Evolutionary conservation across 179 eudicot genomes (phyloP).

Genomic region (Actinidia polygama): DNA sequence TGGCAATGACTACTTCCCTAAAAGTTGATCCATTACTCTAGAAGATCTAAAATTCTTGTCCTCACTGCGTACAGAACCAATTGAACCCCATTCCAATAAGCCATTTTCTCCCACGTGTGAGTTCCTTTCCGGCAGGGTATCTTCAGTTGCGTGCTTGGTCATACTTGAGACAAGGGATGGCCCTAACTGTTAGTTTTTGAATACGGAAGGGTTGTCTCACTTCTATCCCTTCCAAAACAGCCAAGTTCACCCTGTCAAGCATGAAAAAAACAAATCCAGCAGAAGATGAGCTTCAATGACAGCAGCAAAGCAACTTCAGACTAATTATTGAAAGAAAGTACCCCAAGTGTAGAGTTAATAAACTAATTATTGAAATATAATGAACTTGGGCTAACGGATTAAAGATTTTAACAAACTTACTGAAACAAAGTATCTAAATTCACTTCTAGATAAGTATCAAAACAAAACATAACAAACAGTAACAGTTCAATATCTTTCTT

Average conservation of each 20-base stretch:
- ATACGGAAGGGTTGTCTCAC: neutral
- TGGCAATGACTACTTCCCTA: conserved; percentile 17
- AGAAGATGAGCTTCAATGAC: neutral
- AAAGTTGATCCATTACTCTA: conserved; percentile 23
- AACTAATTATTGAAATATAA: too few relatives aligned
- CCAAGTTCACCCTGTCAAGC: conserved; percentile 27
- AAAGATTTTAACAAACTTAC: too few relatives aligned
- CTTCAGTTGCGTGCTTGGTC: conserved; percentile 15
- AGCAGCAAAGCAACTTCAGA: conserved; percentile 5
- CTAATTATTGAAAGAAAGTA: too few relatives aligned
- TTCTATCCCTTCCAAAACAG: conserved; percentile 15
- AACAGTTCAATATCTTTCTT: neutral
- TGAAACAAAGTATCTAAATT: neutral
- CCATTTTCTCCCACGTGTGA: conserved; percentile 6
- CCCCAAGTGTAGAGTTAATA: too few relatives aligned
- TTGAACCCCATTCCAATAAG: conserved; percentile 8
- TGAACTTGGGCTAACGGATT: too few relatives aligned
- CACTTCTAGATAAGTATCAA: neutral
- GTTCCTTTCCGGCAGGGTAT: conserved; percentile 9
- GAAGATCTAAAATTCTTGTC: conserved; percentile 17
- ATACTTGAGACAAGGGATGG: conserved; percentile 15
- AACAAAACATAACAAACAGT: neutral
- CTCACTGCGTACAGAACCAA: conserved; percentile 5
- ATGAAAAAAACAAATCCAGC: conserved; percentile 6
- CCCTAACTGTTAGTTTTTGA: conserved; percentile 15